A percentile compares a stretch with the other conserved stretches of the same genome.
Conservation (phyloP, 2,329 filamentous ascomycete genomes). For the Diplodia seriata region DNA sequence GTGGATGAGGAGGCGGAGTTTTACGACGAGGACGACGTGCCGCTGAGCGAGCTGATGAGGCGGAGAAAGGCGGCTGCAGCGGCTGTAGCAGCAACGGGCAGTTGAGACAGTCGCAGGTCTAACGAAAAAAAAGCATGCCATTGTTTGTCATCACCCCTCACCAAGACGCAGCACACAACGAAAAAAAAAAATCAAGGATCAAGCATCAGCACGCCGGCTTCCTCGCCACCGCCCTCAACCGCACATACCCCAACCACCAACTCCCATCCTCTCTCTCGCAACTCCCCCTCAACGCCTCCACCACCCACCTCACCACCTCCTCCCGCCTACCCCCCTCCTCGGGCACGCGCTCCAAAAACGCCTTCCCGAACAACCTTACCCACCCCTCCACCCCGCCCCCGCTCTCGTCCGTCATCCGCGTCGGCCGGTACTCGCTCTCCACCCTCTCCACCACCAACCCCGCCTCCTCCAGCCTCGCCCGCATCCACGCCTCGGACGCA, state of each 20-base stretch:
- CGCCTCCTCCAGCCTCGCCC: constrained; percentile 44
- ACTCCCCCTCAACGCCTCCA: constrained; percentile 62
- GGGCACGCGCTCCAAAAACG: constrained; percentile 62
- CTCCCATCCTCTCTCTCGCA: constrained; percentile 63
- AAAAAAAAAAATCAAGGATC: not conserved
- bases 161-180: not conserved
- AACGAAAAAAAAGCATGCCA: not conserved
- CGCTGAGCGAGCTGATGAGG: constrained; percentile 70
- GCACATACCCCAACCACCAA: constrained; percentile 57
- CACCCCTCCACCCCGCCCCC: constrained; percentile 68
- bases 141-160: not conserved
- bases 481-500: constrained; percentile 68
- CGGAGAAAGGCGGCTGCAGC: constrained; percentile 34
- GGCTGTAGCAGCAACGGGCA: not conserved
- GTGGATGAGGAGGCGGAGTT: constrained; percentile 79
- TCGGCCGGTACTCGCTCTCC: constrained; percentile 71
- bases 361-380: constrained; percentile 68
- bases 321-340: constrained; percentile 53
- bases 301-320: constrained; percentile 60
- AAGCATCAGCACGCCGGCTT: not conserved
- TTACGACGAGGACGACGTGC: constrained; percentile 70
- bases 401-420: constrained; percentile 54
- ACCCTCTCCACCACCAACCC: constrained; percentile 55
- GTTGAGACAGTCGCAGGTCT: not conserved
- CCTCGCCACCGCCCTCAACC: constrained; percentile 47